These are phyloP conservation scores for Diaporthe sp. DNA, from an alignment of 2,329 filamentous ascomycete genomes.

Conservation along the genomic window DNA sequence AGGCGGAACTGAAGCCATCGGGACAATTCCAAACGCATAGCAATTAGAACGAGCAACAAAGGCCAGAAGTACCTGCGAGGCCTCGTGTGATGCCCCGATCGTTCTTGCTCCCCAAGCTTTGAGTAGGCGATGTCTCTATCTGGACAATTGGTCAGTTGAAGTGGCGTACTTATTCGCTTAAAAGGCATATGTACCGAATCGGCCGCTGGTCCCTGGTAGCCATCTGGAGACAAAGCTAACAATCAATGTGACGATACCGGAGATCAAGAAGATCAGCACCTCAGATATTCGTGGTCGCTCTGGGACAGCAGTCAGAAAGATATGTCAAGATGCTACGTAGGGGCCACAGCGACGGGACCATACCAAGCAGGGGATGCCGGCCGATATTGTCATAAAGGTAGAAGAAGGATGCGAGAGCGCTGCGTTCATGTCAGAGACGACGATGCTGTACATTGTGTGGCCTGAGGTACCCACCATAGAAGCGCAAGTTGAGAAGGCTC, in stretches of 20 bases:
- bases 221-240: slow-evolving; percentile 58
- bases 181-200: slow-evolving; percentile 53
- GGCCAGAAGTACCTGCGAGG: slow-evolving; percentile 62
- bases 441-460: neutral
- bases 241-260: slow-evolving; percentile 56
- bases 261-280: slow-evolving; percentile 60
- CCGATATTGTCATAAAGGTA: slow-evolving; percentile 49
- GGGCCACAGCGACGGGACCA: neutral
- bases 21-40: slow-evolving; percentile 62
- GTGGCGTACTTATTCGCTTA: neutral
- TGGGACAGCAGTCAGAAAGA: slow-evolving; percentile 41
- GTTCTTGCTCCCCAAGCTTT: slow-evolving; percentile 50
- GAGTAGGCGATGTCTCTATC: slow-evolving; percentile 43
- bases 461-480: slow-evolving; percentile 23
- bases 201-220: slow-evolving; percentile 60
- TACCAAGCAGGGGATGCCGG: slow-evolving; percentile 63
- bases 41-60: slow-evolving; percentile 57
- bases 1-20: slow-evolving; percentile 59
- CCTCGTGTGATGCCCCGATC: slow-evolving; percentile 56
- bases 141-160: slow-evolving; percentile 30
- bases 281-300: slow-evolving; percentile 64
- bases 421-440: slow-evolving; percentile 10
- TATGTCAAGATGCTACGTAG: neutral
- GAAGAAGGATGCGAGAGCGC: slow-evolving; percentile 33
- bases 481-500: slow-evolving; percentile 32